Base-by-base conservation (phyloP, 495 filamentous ascomycete species). In the Antarctomyces pellizariae region DNA sequence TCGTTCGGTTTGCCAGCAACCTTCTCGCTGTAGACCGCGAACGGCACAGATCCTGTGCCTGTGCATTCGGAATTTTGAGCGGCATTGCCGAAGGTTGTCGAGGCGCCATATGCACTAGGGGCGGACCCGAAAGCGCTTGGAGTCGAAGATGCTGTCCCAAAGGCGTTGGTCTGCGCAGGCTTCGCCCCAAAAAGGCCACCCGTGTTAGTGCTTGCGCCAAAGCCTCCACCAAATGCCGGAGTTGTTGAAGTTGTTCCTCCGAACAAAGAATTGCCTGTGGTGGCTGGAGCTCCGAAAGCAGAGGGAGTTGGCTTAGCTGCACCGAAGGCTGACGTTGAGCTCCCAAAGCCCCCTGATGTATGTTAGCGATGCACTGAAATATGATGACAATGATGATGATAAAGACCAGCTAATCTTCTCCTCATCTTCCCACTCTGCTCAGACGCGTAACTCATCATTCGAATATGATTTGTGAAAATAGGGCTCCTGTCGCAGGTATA, bases 11-110 rank as follows among this genome's bases (percentile, higher is more conserved):
- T 89, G n/a, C n/a, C n/a, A n/a, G n/a, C n/a, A n/a, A n/a, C n/a
- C 43, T 92, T 95, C 49, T 97, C 86, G n/a, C 57, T 54, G 20
- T 60, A 62, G 1, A 79, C 51, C 24, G 59, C 53, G 50, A 92
- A 97, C 4, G 71, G 67, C 12, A 70, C 64, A 34, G 50, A 55
- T 10, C 64, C 78, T 4, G 89, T 97, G 26, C 86, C 60, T 22
- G 56, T 56, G 29, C 57, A 57, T 28, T 70, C 55, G 39, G 53
- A 50, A 36, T 62, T 38, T 26, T 49, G 45, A 20, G 40, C 35
- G 34, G 41, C 46, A 10, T 43, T 44, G 11, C 50, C 51, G 7
- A 50, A 44, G 28, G 54, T 52, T 18, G 39, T 46, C 0, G 51
- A 41, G 14, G 54, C 41, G 5, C 64, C 64, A 35, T 66, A 64